These are phyloP conservation scores for Fusarium chuoi DNA, from an alignment of 2,329 filamentous ascomycete species.

Conservation along the genomic window DNA sequence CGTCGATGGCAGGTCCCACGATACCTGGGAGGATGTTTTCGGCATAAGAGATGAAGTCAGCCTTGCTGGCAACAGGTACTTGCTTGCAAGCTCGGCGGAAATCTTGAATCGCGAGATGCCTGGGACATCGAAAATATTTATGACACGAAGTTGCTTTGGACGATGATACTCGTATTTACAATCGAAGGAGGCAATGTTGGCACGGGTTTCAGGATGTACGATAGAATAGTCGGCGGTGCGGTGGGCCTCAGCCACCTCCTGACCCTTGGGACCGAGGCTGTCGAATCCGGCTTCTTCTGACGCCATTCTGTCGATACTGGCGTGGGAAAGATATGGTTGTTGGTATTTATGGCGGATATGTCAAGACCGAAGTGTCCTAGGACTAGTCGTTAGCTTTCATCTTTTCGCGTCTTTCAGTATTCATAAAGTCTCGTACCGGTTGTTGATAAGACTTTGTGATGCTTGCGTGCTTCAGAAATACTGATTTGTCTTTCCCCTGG, in stretches of 20 bases:
- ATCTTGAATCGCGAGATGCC: fast-evolving
- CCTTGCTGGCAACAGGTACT: not conserved
- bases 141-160: not conserved
- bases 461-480: too few relatives aligned
- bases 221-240: not conserved
- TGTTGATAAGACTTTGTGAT: not conserved
- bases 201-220: not conserved
- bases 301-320: not conserved
- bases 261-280: not conserved
- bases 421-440: not conserved
- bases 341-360: too few relatives aligned
- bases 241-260: not conserved
- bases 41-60: not conserved
- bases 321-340: fast-evolving
- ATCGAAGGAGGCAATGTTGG: not conserved
- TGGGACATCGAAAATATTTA: not conserved
- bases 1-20: not conserved
- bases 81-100: fast-evolving
- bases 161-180: not conserved
- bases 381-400: not conserved
- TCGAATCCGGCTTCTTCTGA: not conserved
- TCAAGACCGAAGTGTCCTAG: not conserved
- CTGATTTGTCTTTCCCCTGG: not conserved
- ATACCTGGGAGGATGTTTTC: not conserved
- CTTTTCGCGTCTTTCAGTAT: fast-evolving